phyloP scores from a whole-genome alignment of 2,329 filamentous ascomycete genomes.

The Aspergillus sclerotialis region DNA sequence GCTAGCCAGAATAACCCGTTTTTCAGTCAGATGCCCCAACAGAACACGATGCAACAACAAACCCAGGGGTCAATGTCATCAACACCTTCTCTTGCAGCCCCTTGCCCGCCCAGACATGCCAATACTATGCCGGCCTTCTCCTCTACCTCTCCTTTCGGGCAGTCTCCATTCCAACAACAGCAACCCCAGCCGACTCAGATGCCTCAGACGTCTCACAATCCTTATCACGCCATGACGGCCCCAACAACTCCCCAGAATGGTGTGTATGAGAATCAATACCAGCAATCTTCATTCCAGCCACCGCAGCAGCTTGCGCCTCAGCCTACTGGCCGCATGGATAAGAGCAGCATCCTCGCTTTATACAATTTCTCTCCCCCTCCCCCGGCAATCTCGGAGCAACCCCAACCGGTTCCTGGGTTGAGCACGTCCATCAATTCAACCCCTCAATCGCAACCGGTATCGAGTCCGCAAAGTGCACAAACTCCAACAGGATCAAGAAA shows the following conservation, averaged over 20 bases:
- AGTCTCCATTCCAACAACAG: slow-evolving; percentile 21
- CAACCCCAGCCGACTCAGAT: slow-evolving; percentile 12
- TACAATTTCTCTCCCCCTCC: slow-evolving; percentile 38
- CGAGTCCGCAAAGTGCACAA: slow-evolving; percentile 11
- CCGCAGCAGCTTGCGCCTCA: slow-evolving; percentile 26
- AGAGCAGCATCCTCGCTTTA: slow-evolving; percentile 40
- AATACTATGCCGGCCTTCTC: slow-evolving; percentile 33
- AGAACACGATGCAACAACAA: slow-evolving; percentile 17
- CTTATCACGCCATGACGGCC: slow-evolving; percentile 24
- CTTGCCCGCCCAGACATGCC: slow-evolving; percentile 25
- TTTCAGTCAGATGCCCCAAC: slow-evolving; percentile 23
- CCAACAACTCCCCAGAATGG: slow-evolving; percentile 17
- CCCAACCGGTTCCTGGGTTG: slow-evolving; percentile 13
- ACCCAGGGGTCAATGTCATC: slow-evolving; percentile 11
- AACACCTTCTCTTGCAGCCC: slow-evolving; percentile 5
- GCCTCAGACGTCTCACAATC: slow-evolving; percentile 22
- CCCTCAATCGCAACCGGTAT: slow-evolving; percentile 17
- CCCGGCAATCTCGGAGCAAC: slow-evolving; percentile 29
- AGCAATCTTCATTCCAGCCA: slow-evolving; percentile 13
- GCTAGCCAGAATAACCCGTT: slow-evolving; percentile 29
- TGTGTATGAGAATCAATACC: slow-evolving; percentile 20
- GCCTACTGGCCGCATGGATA: slow-evolving; percentile 38
- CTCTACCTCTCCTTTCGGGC: slow-evolving; percentile 24
- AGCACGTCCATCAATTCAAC: slow-evolving; percentile 14
- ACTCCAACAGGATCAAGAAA: slow-evolving; percentile 18